A percentile compares a stretch with the other conserved stretches of the same genome.
phyloP scores from a whole-genome alignment of 2,329 filamentous ascomycete genomes.

The Fusarium keratoplasticum region DNA sequence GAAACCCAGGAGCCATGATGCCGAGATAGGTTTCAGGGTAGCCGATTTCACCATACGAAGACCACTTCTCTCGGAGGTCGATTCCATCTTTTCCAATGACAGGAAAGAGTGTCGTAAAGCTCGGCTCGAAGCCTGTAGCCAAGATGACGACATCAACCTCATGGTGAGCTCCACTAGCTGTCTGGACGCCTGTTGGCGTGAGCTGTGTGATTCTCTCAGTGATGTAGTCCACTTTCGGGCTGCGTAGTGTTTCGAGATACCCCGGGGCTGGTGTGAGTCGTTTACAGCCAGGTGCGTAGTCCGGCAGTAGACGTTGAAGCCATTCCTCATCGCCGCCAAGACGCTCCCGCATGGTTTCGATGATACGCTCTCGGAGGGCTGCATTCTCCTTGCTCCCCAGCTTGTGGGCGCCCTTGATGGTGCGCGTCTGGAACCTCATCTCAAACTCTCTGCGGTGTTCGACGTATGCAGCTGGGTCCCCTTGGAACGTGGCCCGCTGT shows the following conservation, averaged over 20 bases:
- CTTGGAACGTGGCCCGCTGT: not conserved
- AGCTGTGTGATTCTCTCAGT: not conserved
- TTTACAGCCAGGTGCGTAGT: not conserved
- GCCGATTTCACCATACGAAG: not conserved
- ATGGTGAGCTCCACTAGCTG: not conserved
- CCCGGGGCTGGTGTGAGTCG: not conserved
- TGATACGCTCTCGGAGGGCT: not conserved
- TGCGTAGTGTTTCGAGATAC: not conserved
- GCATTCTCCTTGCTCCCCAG: not conserved
- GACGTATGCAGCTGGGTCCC: not conserved
- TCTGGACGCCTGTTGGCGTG: not conserved
- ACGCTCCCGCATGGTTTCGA: not conserved
- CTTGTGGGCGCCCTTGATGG: not conserved
- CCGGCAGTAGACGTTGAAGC: not conserved
- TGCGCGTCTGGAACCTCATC: not conserved
- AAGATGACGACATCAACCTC: not conserved
- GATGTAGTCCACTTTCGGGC: not conserved
- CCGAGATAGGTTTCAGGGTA: conserved; percentile 8
- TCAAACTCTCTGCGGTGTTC: not conserved
- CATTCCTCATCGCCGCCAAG: not conserved
- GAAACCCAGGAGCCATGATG: conserved; percentile 5
- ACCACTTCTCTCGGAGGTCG: conserved; percentile 1
- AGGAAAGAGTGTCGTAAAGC: not conserved
- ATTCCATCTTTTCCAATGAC: not conserved
- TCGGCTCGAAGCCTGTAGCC: not conserved